Evolutionary conservation across 805 yeast species (phyloP).

Genomic region (Candida cerambycidarum): DNA sequence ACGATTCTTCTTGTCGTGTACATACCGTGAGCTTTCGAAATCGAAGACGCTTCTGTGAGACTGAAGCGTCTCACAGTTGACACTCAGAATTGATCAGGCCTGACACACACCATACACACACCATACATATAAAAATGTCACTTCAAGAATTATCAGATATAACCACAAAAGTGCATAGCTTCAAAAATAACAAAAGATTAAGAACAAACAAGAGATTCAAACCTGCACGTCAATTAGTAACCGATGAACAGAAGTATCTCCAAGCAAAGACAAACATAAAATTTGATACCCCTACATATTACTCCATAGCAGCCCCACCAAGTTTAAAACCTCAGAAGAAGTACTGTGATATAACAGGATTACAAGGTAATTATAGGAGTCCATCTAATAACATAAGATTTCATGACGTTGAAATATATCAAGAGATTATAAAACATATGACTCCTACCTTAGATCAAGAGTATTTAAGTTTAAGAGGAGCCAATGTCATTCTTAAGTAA

Average conservation of each 20-base stretch:
- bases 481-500: slow-evolving; percentile 74
- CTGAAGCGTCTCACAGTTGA: too few relatives aligned
- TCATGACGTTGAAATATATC: slow-evolving; percentile 79
- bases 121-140: too few relatives aligned
- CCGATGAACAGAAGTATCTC: slow-evolving; percentile 75
- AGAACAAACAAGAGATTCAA: slow-evolving; percentile 64
- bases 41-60: too few relatives aligned
- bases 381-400: slow-evolving; percentile 76
- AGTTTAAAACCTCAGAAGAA: slow-evolving; percentile 75
- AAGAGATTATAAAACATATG: slow-evolving; percentile 69
- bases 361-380: slow-evolving; percentile 71
- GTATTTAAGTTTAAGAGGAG: slow-evolving; percentile 81
- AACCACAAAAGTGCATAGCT: slow-evolving; percentile 46
- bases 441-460: slow-evolving; percentile 93
- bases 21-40: too few relatives aligned
- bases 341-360: slow-evolving; percentile 93
- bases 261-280: slow-evolving; percentile 39
- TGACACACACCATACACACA: too few relatives aligned
- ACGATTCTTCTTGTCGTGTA: too few relatives aligned
- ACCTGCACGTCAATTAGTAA: slow-evolving; percentile 66
- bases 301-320: slow-evolving; percentile 81
- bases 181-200: slow-evolving; percentile 53
- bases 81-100: too few relatives aligned
- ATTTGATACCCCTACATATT: slow-evolving; percentile 62
- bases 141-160: slow-evolving; percentile 13